Base-by-base conservation (phyloP, 2,329 filamentous ascomycete species). In the Aotearoamyces nothofagi region DNA sequence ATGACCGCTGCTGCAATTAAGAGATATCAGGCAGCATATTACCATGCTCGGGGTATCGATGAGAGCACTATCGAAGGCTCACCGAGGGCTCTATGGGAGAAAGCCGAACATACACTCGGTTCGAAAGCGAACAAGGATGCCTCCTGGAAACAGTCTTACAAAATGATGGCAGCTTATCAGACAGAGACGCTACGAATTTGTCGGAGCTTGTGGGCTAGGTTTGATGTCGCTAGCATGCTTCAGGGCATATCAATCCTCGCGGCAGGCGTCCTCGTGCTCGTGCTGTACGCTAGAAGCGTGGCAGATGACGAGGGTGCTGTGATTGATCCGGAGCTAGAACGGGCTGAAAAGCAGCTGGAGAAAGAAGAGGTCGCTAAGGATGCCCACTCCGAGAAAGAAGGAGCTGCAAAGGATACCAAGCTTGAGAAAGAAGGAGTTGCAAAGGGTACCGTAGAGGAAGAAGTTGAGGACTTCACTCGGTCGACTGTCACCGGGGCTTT, bases 171-270 rank as follows among this genome's bases (percentile, higher is more conserved):
- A 10, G 60, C 63, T 8, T 96, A 92, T 47, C 84, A 94, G 49
- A 60, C 61, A 16, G 71, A 81, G 46, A 93, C 79, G 1, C 60
- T 98, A 24, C 62, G 62, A 15, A 65, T 87, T 9, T 96, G 82
- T 57, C 80, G 84, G 48, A 67, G 65, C 22, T 59, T 96, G 10
- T 98, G 90, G 90, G 84, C 90, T 13, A 72, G 80, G 19, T 98
- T 98, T 42, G 83, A 98, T 50, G 62, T 93, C 12, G 64, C 71
- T 2, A 80, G 78, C 49, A 98, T 98, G 84, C 46, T 78, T 9
- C 63, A 78, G 37, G 90, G 90, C 26, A 72, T 96, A 20, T 49
- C 53, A 0, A 67, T 92, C 30, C 68, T 92, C 36, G 62, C 69
- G 3, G 55, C 69, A 14, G 74, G 79, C 3, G 64, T 94, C 13